phyloP scores from a whole-genome alignment of 2,329 filamentous ascomycete species.

The Colletotrichum tropicale region DNA sequence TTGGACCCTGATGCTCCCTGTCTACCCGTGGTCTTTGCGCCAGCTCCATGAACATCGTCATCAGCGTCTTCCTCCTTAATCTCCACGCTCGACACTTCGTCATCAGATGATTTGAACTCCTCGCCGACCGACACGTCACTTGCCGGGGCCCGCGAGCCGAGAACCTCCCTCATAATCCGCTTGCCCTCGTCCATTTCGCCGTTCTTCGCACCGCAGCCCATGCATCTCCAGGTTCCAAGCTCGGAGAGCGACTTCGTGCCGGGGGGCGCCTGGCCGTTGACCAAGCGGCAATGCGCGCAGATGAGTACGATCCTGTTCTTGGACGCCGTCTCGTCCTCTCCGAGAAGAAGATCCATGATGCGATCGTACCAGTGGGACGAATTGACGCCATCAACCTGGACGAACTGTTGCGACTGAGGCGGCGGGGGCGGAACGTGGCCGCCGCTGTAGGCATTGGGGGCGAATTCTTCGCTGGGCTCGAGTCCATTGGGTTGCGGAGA shows the following conservation, averaged over 20 bases:
- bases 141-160: conserved; percentile 33
- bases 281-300: conserved; percentile 80
- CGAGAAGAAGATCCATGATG: conserved; percentile 87
- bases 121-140: conserved; percentile 6
- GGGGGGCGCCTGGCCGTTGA: conserved; percentile 95
- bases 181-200: conserved; percentile 79
- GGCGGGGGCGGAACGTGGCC: conserved; percentile 29
- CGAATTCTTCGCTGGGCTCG: conserved; percentile 67
- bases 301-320: conserved; percentile 92
- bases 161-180: conserved; percentile 72
- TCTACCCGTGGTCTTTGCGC: conserved; percentile 14
- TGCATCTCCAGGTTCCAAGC: conserved; percentile 86
- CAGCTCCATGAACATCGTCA: not conserved
- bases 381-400: not conserved
- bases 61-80: conserved; percentile 9
- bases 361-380: conserved; percentile 88
- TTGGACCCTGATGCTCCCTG: conserved; percentile 11
- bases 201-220: conserved; percentile 82
- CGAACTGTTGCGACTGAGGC: conserved; percentile 20
- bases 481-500: conserved; percentile 29
- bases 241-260: conserved; percentile 80
- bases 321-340: conserved; percentile 90
- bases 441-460: conserved; percentile 69
- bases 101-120: conserved; percentile 19
- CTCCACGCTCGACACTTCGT: not conserved